Percentiles rank a stretch among this genome's conserved stretches.
phyloP scores from a whole-genome alignment of 2,329 filamentous ascomycete species.

The Fusarium continuum region DNA sequence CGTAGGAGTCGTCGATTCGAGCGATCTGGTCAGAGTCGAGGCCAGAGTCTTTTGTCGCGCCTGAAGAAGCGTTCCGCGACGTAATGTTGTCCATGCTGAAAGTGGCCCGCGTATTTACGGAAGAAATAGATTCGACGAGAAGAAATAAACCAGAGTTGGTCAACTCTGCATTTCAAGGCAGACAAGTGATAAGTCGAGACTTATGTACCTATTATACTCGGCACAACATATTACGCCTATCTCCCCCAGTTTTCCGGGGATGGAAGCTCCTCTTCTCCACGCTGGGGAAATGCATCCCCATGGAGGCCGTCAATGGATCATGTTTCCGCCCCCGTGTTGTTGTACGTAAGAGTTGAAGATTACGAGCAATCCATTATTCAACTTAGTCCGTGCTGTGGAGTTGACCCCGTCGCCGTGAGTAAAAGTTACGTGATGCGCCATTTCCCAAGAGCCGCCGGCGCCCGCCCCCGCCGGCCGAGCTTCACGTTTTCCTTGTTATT shows the following conservation, averaged over 20 bases:
- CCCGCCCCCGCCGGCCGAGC: slow-evolving; percentile 2
- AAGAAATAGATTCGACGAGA: neutral
- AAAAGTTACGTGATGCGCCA: slow-evolving; percentile 20
- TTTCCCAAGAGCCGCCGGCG: neutral
- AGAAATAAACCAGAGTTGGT: neutral
- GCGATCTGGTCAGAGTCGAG: slow-evolving; percentile 15
- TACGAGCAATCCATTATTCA: slow-evolving; percentile 15
- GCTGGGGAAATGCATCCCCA: neutral
- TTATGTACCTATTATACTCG: neutral
- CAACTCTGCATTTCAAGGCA: neutral
- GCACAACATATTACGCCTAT: too few species aligned
- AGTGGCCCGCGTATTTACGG: too few species aligned
- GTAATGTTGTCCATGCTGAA: neutral
- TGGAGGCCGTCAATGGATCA: neutral
- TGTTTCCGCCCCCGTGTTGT: neutral
- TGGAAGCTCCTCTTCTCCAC: slow-evolving; percentile 4
- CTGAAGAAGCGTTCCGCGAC: neutral
- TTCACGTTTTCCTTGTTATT: slow-evolving; percentile 12
- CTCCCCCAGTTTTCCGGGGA: neutral
- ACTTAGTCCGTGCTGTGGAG: neutral
- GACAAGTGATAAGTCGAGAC: neutral
- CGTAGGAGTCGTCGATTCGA: slow-evolving; percentile 24
- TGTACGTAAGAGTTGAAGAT: slow-evolving; percentile 21
- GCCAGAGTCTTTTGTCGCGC: neutral
- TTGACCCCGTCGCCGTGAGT: slow-evolving; percentile 1